These are phyloP conservation scores for Albifimbria verrucaria DNA, from an alignment of 2,329 filamentous ascomycete species.

Conservation along the genomic window DNA sequence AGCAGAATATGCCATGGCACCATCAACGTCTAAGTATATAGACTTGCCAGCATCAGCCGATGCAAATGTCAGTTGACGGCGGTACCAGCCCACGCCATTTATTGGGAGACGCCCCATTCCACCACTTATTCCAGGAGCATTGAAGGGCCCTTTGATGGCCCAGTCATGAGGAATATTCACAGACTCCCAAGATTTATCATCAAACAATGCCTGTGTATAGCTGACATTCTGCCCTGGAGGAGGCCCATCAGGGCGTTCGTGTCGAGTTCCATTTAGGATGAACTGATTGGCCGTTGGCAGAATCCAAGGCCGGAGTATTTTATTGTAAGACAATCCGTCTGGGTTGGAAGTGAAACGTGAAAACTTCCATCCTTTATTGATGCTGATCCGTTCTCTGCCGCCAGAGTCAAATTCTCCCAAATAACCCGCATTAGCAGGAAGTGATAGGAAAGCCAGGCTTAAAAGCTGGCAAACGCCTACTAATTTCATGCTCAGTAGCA, in stretches of 20 bases:
- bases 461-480: background rate
- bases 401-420: background rate
- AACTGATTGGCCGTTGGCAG: background rate
- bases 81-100: constrained; percentile 53
- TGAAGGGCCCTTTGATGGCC: constrained; percentile 45
- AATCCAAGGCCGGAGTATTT: background rate
- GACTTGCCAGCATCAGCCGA: constrained; percentile 31
- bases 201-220: constrained; percentile 23
- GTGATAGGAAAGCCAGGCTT: background rate
- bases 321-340: background rate
- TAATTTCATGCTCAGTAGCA: background rate
- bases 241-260: background rate
- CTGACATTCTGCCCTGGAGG: background rate
- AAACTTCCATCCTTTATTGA: constrained; percentile 1
- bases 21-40: constrained; percentile 46
- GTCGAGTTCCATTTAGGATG: background rate
- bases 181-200: constrained; percentile 38
- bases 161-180: constrained; percentile 46
- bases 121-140: constrained; percentile 29
- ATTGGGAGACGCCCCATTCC: constrained; percentile 42
- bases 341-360: background rate
- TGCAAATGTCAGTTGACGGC: constrained; percentile 32
- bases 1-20: constrained; percentile 48
- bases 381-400: background rate
- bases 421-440: background rate